Base-by-base conservation (phyloP, 768 basidiomycete genomes). In the Glaciozyma martinii region DNA sequence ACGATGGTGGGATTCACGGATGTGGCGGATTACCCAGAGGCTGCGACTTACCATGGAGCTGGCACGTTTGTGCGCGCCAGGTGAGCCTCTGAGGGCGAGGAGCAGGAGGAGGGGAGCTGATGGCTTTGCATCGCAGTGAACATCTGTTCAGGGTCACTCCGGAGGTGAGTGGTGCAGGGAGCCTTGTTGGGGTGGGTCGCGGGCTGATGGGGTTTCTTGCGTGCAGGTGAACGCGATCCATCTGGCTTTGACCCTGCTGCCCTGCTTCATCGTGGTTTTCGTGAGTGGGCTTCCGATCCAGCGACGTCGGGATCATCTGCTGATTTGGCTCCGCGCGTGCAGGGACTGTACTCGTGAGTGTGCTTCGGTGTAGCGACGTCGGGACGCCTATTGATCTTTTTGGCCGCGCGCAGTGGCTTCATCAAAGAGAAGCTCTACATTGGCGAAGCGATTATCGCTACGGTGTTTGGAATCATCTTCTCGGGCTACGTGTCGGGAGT, bases 361-460 rank as follows among this genome's bases (percentile, higher is more conserved):
- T n/a, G n/a, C n/a, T n/a, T n/a, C n/a, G n/a, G n/a, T n/a, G n/a
- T n/a, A 29, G 8, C n/a, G 23, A 12, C 15, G 30, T 18, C 29
- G 4, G 21, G 50, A 54, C 10, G 8, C 29, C 15, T 7, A 30
- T 32, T 55, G 56, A 52, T 33, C 55, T n/a, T 21, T 1, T 56
- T 29, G 0, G 7, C 23, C 30, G 32, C 23, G 29, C 15, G n/a
- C 69, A 72, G 71, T 9, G 73, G 72, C 25, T 84, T 97, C 71
- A 82, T 97, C 72, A 86, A 92, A 74, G 90, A 93, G 79, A 85
- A 82, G 83, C 77, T 94, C 30, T 97, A 95, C 75, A 85, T 97
- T 63, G 95, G 95, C 66, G 95, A 99, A 81, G 92, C 95, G 19
- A 89, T 88, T 70, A 89, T 90, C 84, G 92, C 94, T 1, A 95